phyloP scores from a whole-genome alignment of 2,329 filamentous ascomycete species.

The Chaetomium olivaceum region DNA sequence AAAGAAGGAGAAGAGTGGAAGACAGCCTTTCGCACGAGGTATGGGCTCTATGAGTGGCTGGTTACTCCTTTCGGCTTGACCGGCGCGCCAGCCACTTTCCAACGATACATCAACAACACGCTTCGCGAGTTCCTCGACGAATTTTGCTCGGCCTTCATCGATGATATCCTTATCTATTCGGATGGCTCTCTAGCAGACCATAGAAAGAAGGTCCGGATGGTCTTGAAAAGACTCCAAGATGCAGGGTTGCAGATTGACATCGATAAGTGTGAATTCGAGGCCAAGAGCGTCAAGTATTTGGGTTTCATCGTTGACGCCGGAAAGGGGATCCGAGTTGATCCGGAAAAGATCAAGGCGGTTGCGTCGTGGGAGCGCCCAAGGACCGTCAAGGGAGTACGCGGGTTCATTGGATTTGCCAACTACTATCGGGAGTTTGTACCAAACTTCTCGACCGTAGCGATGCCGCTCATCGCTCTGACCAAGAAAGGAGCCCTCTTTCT shows the following conservation, averaged over 20 bases:
- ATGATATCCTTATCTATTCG: conserved; percentile 21
- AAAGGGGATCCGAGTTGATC: conserved; percentile 3
- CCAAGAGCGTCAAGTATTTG: conserved; percentile 6
- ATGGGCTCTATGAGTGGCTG: conserved; percentile 36
- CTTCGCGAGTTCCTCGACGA: conserved; percentile 11
- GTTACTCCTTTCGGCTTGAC: conserved; percentile 37
- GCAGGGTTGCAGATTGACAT: conserved; percentile 8
- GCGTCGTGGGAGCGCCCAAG: not conserved
- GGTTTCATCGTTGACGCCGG: conserved; percentile 4
- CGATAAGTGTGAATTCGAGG: conserved; percentile 11
- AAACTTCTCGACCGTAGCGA: conserved; percentile 6
- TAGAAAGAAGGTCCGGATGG: conserved; percentile 2
- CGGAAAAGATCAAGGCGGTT: conserved; percentile 6
- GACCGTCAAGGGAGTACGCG: conserved; percentile 5
- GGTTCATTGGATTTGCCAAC: conserved; percentile 11
- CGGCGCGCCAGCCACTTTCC: conserved; percentile 22
- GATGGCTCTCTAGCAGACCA: not conserved
- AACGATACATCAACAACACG: conserved; percentile 20
- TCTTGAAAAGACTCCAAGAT: not conserved
- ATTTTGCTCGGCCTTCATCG: conserved; percentile 22
- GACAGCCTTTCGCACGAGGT: conserved; percentile 35
- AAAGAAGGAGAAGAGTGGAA: conserved; percentile 35
- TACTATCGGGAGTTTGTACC: conserved; percentile 13
- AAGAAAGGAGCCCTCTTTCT: conserved; percentile 9
- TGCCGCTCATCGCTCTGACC: conserved; percentile 7